A percentile compares a stretch with the other conserved stretches of the same genome.
phyloP scores from a whole-genome alignment of 371 early-diverging fungal species.

The Mortierella sp. region DNA sequence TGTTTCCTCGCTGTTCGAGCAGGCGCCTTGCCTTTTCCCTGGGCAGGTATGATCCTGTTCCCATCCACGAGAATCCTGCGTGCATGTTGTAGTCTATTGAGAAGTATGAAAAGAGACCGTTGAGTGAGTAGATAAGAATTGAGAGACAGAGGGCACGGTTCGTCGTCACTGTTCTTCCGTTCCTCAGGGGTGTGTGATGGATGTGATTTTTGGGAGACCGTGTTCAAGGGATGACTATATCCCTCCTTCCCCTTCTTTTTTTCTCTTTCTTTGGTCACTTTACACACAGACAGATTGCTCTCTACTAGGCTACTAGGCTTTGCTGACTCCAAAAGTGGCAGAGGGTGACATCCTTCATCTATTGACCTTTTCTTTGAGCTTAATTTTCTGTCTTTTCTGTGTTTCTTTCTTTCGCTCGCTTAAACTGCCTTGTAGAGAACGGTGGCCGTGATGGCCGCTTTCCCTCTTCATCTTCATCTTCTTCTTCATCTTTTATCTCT shows the following conservation, averaged over 20 bases:
- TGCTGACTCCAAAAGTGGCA: too few relatives aligned
- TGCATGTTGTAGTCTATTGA: constrained; percentile 62
- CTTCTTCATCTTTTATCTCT: too few relatives aligned
- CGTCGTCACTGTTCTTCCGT: too few relatives aligned
- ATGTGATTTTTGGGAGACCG: background rate
- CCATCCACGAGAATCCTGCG: constrained; percentile 73
- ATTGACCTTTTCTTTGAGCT: too few relatives aligned
- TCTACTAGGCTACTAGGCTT: too few relatives aligned
- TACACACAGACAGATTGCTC: background rate
- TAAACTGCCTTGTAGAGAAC: too few relatives aligned
- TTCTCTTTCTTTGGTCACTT: background rate
- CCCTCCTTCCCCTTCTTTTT: background rate
- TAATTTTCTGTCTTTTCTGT: too few relatives aligned
- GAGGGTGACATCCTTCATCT: too few relatives aligned
- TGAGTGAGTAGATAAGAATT: background rate
- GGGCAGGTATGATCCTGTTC: constrained; percentile 70
- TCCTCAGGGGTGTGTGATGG: constrained; percentile 4
- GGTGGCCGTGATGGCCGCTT: too few relatives aligned
- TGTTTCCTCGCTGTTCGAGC: constrained; percentile 67
- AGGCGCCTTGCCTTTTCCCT: constrained; percentile 63
- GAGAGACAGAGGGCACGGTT: background rate
- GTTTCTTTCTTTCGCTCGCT: too few relatives aligned
- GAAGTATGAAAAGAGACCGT: background rate
- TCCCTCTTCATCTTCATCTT: too few relatives aligned
- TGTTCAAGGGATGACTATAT: background rate